Percentiles rank a stretch among this genome's conserved stretches.
Conservation (phyloP, 2,329 filamentous ascomycete species). For the Chrysoporthe cubensis region DNA sequence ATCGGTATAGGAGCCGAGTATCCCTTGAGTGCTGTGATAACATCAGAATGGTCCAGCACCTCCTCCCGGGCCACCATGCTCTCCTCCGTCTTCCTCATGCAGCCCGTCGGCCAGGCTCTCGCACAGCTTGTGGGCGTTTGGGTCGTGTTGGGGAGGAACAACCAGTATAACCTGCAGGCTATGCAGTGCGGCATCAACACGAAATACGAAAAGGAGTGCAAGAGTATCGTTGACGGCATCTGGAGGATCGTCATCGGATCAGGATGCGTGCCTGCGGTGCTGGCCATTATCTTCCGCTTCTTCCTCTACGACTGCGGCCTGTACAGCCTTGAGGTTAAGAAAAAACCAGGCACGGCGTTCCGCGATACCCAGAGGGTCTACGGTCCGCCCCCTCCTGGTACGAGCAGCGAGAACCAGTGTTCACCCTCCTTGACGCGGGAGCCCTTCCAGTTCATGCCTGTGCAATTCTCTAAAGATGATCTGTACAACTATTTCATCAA, state of each 20-base stretch:
- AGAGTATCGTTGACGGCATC: slow-evolving; percentile 58
- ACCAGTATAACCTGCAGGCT: slow-evolving; percentile 45
- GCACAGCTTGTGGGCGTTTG: slow-evolving; percentile 65
- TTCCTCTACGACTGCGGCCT: slow-evolving; percentile 69
- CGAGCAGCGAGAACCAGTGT: slow-evolving; percentile 40
- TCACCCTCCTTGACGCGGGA: slow-evolving; percentile 32
- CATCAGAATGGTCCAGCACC: slow-evolving; percentile 66
- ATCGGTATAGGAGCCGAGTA: slow-evolving; percentile 70
- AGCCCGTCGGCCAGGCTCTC: slow-evolving; percentile 68
- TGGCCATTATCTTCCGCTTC: slow-evolving; percentile 69
- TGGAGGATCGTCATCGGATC: slow-evolving; percentile 71
- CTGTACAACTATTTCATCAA: slow-evolving; percentile 55
- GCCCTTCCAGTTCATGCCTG: slow-evolving; percentile 41
- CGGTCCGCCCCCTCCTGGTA: slow-evolving; percentile 42
- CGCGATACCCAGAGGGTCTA: slow-evolving; percentile 64
- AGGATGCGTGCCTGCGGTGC: slow-evolving; percentile 64
- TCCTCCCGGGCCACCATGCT: slow-evolving; percentile 70
- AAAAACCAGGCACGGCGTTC: slow-evolving; percentile 61
- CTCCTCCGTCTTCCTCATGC: slow-evolving; percentile 70
- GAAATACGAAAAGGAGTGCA: slow-evolving; percentile 49
- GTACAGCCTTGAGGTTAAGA: slow-evolving; percentile 67
- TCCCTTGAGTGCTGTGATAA: slow-evolving; percentile 69
- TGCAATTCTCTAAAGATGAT: slow-evolving; percentile 54
- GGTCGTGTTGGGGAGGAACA: slow-evolving; percentile 52
- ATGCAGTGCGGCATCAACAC: slow-evolving; percentile 54